Conservation (phyloP, 78 protist genomes). For the Diacronema lutheri region DNA sequence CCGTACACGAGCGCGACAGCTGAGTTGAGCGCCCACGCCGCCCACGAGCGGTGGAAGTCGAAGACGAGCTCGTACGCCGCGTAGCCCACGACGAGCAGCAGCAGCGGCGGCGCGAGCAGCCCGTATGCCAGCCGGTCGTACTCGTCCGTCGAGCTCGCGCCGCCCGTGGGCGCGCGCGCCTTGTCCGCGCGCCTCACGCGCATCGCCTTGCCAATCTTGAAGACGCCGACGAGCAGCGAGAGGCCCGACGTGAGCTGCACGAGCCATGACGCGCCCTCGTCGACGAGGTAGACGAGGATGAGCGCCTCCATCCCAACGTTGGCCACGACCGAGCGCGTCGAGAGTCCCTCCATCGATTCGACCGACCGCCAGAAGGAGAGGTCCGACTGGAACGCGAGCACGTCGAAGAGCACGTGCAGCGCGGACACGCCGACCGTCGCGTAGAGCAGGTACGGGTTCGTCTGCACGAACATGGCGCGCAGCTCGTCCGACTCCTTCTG, state of each 20-base stretch:
- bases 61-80: not conserved
- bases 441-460: constrained; percentile 14
- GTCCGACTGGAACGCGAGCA: constrained; percentile 38
- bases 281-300: constrained; percentile 28
- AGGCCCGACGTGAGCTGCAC: constrained; percentile 6
- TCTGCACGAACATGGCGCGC: constrained; percentile 25
- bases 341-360: constrained; percentile 21
- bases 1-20: constrained; percentile 24
- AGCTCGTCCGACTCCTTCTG: constrained; percentile 24
- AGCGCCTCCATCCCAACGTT: constrained; percentile 17
- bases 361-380: constrained; percentile 26
- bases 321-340: constrained; percentile 15
- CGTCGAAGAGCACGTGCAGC: constrained; percentile 35
- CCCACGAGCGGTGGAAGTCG: not conserved
- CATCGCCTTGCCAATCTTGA: constrained; percentile 13
- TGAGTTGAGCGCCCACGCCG: constrained; percentile 32
- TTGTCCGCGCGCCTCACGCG: not conserved
- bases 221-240: constrained; percentile 26
- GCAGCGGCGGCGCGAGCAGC: not conserved
- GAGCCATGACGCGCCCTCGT: constrained; percentile 8
- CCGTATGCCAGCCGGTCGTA: constrained; percentile 5
- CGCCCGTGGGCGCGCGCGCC: not conserved
- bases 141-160: not conserved
- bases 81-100: constrained; percentile 33
- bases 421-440: constrained; percentile 26